phyloP scores from a whole-genome alignment of 1,284 basidiomycete genomes.

The Melampsora larici-populina region DNA sequence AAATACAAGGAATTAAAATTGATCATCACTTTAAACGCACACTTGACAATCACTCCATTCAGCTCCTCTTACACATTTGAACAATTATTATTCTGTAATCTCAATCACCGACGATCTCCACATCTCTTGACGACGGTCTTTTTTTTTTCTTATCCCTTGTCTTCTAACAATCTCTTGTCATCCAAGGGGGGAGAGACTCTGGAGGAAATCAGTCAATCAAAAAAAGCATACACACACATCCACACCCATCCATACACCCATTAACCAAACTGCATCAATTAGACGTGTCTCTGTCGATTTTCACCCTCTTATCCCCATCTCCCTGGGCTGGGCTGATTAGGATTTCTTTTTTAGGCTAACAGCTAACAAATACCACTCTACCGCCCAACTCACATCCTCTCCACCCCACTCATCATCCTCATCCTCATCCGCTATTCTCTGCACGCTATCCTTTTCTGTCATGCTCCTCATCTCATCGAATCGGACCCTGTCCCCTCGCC shows the following conservation, averaged over 20 bases:
- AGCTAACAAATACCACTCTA: neutral
- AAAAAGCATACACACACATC: neutral
- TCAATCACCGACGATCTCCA: too few relatives aligned
- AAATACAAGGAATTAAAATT: neutral
- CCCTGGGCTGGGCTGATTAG: neutral
- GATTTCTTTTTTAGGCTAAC: neutral
- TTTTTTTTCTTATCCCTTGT: neutral
- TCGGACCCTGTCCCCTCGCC: constrained; percentile 42
- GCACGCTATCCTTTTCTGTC: constrained; percentile 26
- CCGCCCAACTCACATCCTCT: constrained; percentile 17
- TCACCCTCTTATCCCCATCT: neutral
- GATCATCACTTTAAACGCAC: too few relatives aligned
- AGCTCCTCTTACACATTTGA: too few relatives aligned
- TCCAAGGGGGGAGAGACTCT: neutral
- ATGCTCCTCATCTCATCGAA: constrained; percentile 42
- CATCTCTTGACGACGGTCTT: neutral
- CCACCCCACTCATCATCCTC: constrained; percentile 3
- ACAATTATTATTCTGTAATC: too few relatives aligned
- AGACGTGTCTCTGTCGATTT: neutral
- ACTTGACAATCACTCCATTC: too few relatives aligned
- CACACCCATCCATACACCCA: neutral
- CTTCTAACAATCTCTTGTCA: neutral
- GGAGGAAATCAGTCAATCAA: neutral
- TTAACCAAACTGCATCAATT: too few relatives aligned
- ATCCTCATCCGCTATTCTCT: neutral